phyloP scores from a whole-genome alignment of 805 yeast species.

The Wickerhamiella australiensis region DNA sequence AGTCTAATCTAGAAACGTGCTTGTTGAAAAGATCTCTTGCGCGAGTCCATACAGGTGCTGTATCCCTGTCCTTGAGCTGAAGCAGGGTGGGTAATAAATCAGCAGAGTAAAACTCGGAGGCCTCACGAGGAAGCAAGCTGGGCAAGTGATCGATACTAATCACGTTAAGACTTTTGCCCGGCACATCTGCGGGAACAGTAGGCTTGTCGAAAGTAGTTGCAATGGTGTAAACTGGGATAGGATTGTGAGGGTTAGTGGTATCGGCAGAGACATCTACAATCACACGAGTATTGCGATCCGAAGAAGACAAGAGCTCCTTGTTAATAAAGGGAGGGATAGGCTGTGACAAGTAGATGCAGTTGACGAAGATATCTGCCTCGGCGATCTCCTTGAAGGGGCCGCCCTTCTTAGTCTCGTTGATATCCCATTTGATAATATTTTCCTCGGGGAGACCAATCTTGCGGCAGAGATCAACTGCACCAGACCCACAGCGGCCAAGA shows the following conservation, averaged over 20 bases:
- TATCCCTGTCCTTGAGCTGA: constrained; percentile 67
- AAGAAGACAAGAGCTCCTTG: constrained; percentile 49
- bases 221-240: constrained; percentile 82
- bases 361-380: constrained; percentile 75
- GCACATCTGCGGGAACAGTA: constrained; percentile 70
- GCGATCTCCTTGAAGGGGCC: constrained; percentile 95
- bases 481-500: constrained; percentile 96
- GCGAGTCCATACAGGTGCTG: constrained; percentile 83
- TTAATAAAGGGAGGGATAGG: constrained; percentile 90
- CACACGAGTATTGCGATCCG: constrained; percentile 65
- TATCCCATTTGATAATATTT: constrained; percentile 87
- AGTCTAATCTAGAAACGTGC: constrained; percentile 59
- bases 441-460: constrained; percentile 80
- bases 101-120: constrained; percentile 78
- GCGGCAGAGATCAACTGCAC: constrained; percentile 75
- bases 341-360: constrained; percentile 87
- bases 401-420: constrained; percentile 89
- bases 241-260: constrained; percentile 96
- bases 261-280: constrained; percentile 98
- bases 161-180: constrained; percentile 80
- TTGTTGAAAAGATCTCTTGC: constrained; percentile 75
- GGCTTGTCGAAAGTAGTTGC: constrained; percentile 90
- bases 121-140: constrained; percentile 88
- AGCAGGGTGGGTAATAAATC: constrained; percentile 84
- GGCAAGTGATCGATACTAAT: constrained; percentile 95